Base-by-base conservation (phyloP, 1,139 yeast genomes). In the Yarrowia galli region DNA sequence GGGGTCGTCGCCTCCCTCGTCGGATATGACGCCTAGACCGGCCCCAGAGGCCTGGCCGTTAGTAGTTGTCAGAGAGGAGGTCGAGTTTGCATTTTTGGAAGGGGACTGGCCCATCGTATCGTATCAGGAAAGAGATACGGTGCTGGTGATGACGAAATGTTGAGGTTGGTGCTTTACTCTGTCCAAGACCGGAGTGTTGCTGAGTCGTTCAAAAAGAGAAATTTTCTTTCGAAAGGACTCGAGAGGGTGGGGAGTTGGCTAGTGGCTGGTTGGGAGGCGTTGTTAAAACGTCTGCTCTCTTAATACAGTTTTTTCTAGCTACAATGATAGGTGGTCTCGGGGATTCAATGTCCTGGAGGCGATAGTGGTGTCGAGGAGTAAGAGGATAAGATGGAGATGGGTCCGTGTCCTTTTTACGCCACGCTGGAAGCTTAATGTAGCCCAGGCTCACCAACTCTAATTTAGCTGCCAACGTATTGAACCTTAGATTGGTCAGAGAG, bases 51-150 rank as follows among this genome's bases (percentile, higher is more conserved):
- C 64, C 51, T 58, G 64, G 64, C 64, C 64, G 51, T 58, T 46
- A 48, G 69, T 68, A 49, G 71, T 68, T 69, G 75, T 72, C 71
- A 72, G 68, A 65, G 74, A 69, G 51, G 72, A 60, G 67, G 71
- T 68, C 69, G 70, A 58, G 72, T 72, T 68, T 67, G 71, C 77
- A 75, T 75, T 72, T 72, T 73, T 74, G 49, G 77, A 75, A 67
- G 76, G 76, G 67, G 76, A 71, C 72, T 75, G 75, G 67, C 77
- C 77, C 77, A 75, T 75, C 72, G 74, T 69, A 51, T 67, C 65
- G 66, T 40, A 48, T 49, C 66, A 67, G 61, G 67, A 36, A 68
- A 22, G 65, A 58, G 64, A 40, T 40, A 63, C 48, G 56, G 53
- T 22, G 64, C 48, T 54, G 61, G 48, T 36, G 65, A 35, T 36